A percentile compares a stretch with the other conserved stretches of the same genome.
phyloP scores from a whole-genome alignment of 768 basidiomycete species.

The Kondoa subrosea region DNA sequence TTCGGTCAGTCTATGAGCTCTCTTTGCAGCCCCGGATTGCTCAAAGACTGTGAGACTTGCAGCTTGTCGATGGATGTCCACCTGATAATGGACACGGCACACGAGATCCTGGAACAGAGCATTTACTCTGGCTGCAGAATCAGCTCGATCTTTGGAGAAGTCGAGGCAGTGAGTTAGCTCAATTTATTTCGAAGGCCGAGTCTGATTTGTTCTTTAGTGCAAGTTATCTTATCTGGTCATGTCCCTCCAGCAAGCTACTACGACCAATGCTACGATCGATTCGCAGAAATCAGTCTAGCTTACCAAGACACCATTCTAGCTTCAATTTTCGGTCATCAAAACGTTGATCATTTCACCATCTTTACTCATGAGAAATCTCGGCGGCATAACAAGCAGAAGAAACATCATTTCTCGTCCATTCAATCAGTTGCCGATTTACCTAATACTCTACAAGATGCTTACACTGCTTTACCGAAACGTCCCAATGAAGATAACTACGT shows the following conservation, averaged over 20 bases:
- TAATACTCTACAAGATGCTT: conserved; percentile 10
- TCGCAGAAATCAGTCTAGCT: conserved; percentile 45
- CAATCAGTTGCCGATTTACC: conserved; percentile 6
- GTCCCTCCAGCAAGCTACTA: conserved; percentile 50
- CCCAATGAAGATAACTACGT: conserved; percentile 50
- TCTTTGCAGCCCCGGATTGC: no score
- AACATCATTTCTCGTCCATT: conserved; percentile 2
- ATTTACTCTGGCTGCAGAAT: conserved; percentile 80
- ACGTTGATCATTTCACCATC: conserved; percentile 20
- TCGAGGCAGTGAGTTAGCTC: conserved; percentile 45
- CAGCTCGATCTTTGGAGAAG: conserved; percentile 53
- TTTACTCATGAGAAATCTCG: conserved; percentile 10
- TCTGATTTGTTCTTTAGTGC: conserved; percentile 21
- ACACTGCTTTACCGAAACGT: conserved; percentile 28
- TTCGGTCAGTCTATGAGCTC: not conserved
- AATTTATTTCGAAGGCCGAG: not conserved
- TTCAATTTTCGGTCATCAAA: conserved; percentile 38
- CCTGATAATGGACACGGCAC: conserved; percentile 35
- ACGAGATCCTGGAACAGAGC: conserved; percentile 64
- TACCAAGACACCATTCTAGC: conserved; percentile 79
- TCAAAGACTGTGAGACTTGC: not conserved
- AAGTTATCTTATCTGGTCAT: conserved; percentile 47
- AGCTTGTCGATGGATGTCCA: conserved; percentile 28
- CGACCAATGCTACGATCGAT: conserved; percentile 12
- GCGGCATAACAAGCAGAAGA: conserved; percentile 32